Conservation (phyloP, 2,329 filamentous ascomycete genomes). For the Apiospora koreana region DNA sequence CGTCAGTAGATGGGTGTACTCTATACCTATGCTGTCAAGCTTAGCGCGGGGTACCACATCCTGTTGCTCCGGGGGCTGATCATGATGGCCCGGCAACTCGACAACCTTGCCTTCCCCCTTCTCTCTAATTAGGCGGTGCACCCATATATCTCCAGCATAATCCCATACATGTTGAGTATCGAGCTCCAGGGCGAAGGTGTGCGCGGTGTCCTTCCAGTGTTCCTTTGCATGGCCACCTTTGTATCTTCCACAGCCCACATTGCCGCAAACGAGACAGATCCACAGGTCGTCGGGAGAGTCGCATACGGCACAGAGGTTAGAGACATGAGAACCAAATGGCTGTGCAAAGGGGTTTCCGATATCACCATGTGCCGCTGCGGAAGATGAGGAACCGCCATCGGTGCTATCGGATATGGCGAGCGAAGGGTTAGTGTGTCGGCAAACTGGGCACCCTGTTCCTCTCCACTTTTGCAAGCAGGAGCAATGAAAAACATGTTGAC, state of each 20-base stretch:
- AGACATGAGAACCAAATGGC: slow-evolving; percentile 59
- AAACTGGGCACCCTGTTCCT: slow-evolving; percentile 90
- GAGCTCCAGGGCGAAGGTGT: slow-evolving; percentile 91
- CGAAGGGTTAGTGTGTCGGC: slow-evolving; percentile 73
- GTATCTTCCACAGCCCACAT: slow-evolving; percentile 91
- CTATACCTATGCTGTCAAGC: slow-evolving; percentile 77
- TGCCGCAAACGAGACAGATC: slow-evolving; percentile 94
- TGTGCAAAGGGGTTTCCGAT: slow-evolving; percentile 50
- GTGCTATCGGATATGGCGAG: slow-evolving; percentile 11
- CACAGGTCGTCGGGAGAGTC: slow-evolving; percentile 82
- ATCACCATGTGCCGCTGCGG: slow-evolving; percentile 36
- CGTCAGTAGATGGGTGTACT: slow-evolving; percentile 92
- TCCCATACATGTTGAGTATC: slow-evolving; percentile 97
- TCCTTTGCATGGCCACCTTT: slow-evolving; percentile 91
- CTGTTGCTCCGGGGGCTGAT: slow-evolving; percentile 43
- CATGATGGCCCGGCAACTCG: slow-evolving; percentile 68
- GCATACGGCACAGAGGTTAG: slow-evolving; percentile 80
- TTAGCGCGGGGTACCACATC: slow-evolving; percentile 73
- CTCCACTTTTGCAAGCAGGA: slow-evolving; percentile 96
- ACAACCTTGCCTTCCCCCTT: slow-evolving; percentile 92
- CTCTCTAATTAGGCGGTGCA: slow-evolving; percentile 91
- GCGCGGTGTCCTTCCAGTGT: slow-evolving; percentile 86
- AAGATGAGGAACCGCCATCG: slow-evolving; percentile 22
- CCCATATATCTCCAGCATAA: slow-evolving; percentile 93
- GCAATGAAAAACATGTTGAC: slow-evolving; percentile 97